phyloP scores from a whole-genome alignment of 2,329 filamentous ascomycete species.

The Sphaerulina musiva region DNA sequence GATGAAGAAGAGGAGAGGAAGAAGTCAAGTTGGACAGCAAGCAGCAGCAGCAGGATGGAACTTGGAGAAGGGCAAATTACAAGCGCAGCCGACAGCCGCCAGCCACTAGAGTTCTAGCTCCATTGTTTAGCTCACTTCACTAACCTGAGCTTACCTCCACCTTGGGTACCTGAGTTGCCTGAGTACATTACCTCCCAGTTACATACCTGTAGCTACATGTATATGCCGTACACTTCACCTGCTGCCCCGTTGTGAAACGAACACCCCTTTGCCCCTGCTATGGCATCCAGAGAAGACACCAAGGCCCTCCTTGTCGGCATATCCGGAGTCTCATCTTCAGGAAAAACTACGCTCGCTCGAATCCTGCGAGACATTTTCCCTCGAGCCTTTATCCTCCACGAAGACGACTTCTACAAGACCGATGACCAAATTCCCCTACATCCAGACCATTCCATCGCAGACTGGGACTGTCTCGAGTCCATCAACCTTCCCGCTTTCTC shows the following conservation, averaged over 20 bases:
- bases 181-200: too few relatives aligned
- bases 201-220: too few relatives aligned
- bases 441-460: slow-evolving; percentile 51
- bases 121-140: too few relatives aligned
- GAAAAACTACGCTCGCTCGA: slow-evolving; percentile 88
- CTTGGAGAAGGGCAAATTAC: too few relatives aligned
- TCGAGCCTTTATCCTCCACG: slow-evolving; percentile 74
- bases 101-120: too few relatives aligned
- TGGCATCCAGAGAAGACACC: slow-evolving; percentile 13
- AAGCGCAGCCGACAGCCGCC: too few relatives aligned
- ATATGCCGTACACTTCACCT: background rate
- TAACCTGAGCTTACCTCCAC: too few relatives aligned
- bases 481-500: slow-evolving; percentile 65
- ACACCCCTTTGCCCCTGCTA: background rate
- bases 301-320: slow-evolving; percentile 64
- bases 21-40: too few relatives aligned
- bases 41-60: too few relatives aligned
- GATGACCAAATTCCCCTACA: slow-evolving; percentile 60
- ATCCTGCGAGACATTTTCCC: slow-evolving; percentile 73
- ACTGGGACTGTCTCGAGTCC: slow-evolving; percentile 87
- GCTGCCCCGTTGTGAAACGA: background rate
- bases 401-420: slow-evolving; percentile 90
- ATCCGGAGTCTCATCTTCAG: slow-evolving; percentile 84
- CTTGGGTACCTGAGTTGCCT: too few relatives aligned
- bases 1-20: too few relatives aligned